Evolutionary conservation across 2,329 filamentous ascomycete genomes (phyloP).

Genomic region (Fusarium domesticum): DNA sequence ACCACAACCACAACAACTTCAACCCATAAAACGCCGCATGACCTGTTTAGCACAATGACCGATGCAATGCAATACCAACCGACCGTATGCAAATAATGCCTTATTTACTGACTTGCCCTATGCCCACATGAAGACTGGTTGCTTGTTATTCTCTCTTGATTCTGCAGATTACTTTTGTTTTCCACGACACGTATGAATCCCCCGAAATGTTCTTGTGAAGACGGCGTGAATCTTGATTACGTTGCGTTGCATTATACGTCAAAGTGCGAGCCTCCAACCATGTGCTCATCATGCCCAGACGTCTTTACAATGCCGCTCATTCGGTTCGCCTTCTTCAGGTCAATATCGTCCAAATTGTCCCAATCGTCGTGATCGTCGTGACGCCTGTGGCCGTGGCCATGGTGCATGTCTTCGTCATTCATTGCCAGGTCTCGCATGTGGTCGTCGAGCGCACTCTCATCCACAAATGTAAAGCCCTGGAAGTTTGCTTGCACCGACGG

Average conservation of each 20-base stretch:
- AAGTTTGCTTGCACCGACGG: slow-evolving; percentile 98
- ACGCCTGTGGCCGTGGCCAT: slow-evolving; percentile 49
- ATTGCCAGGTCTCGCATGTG: slow-evolving; percentile 60
- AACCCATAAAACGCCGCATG: slow-evolving; percentile 32
- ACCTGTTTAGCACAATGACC: slow-evolving; percentile 27
- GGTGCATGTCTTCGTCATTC: slow-evolving; percentile 60
- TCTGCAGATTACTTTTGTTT: slow-evolving; percentile 31
- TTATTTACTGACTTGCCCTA: slow-evolving; percentile 29
- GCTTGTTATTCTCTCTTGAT: slow-evolving; percentile 12
- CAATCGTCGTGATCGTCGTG: slow-evolving; percentile 50
- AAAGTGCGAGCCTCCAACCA: slow-evolving; percentile 62
- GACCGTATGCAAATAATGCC: slow-evolving; percentile 35
- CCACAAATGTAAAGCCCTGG: slow-evolving; percentile 98
- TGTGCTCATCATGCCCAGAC: slow-evolving; percentile 57
- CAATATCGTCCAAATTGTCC: slow-evolving; percentile 57
- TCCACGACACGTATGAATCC: slow-evolving; percentile 25
- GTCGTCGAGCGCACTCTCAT: slow-evolving; percentile 90
- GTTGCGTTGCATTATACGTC: slow-evolving; percentile 49
- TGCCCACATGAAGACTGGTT: slow-evolving; percentile 21
- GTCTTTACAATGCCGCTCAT: slow-evolving; percentile 64
- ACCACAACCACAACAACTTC: slow-evolving; percentile 2
- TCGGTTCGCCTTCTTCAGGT: slow-evolving; percentile 51
- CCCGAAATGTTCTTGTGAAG: slow-evolving; percentile 20
- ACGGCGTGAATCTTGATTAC: slow-evolving; percentile 23
- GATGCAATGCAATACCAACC: slow-evolving; percentile 32